A percentile compares a stretch with the other conserved stretches of the same genome.
Conservation (phyloP, 73 alveolate genomes). For the Paramecium bursaria region DNA sequence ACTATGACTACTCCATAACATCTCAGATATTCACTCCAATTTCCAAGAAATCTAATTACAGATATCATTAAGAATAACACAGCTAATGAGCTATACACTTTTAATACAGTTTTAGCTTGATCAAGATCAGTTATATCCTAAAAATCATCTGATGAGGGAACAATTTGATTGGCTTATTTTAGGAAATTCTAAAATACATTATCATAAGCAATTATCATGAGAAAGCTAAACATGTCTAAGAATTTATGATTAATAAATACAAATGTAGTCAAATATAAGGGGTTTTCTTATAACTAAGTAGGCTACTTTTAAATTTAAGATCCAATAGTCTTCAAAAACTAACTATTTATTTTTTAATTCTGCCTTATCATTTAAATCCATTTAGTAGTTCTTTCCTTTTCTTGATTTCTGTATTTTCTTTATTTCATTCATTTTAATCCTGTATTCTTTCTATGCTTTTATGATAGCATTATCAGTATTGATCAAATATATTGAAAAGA, state of each 20-base stretch:
- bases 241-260: not conserved
- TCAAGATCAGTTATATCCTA: slow-evolving; percentile 7
- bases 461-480: slow-evolving; percentile 1
- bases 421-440: not conserved
- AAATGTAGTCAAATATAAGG: slow-evolving; percentile 16
- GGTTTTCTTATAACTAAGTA: slow-evolving; percentile 11
- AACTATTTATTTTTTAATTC: slow-evolving; percentile 2
- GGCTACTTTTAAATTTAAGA: not conserved
- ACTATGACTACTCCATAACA: slow-evolving; percentile 59
- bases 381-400: not conserved
- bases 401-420: not conserved
- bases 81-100: not conserved
- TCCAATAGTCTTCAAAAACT: slow-evolving; percentile 7
- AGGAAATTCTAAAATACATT: not conserved
- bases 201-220: not conserved
- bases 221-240: slow-evolving; percentile 13
- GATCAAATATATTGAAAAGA: slow-evolving; percentile 19
- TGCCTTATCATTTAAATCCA: not conserved
- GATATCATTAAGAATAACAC: slow-evolving; percentile 17
- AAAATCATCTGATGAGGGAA: not conserved
- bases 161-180: not conserved
- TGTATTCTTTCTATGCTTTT: not conserved
- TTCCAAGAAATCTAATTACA: slow-evolving; percentile 35
- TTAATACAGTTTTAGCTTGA: not conserved
- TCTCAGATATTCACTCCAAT: slow-evolving; percentile 56